Conservation (phyloP, 371 early-diverging fungal species). For the Mucor velutinosus region DNA sequence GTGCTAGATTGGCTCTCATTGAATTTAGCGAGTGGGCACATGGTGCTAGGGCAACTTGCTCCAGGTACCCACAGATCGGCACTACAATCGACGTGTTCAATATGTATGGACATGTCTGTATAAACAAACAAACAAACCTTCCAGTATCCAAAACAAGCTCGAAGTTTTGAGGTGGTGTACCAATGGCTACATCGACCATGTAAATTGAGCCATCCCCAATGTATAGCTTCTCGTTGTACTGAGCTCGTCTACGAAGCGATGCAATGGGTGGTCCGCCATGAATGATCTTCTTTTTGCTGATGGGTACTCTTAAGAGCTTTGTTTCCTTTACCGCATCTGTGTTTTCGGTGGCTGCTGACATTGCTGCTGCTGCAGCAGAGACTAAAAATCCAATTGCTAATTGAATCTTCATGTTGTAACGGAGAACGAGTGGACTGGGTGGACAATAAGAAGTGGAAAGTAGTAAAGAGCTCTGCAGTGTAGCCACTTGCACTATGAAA, state of each 20-base stretch:
- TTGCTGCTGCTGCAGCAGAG: background rate
- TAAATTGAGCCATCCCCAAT: constrained; percentile 31
- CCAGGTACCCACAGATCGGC: constrained; percentile 49
- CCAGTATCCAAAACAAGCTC: constrained; percentile 40
- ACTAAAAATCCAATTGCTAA: background rate
- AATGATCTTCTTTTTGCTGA: constrained; percentile 5
- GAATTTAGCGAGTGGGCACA: constrained; percentile 38
- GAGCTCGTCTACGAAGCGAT: constrained; percentile 2
- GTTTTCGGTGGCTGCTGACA: background rate
- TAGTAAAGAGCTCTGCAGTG: background rate
- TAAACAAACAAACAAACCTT: constrained; percentile 29
- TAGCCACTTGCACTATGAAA: background rate
- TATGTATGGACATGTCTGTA: background rate
- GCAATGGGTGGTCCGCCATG: background rate
- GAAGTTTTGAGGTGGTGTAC: constrained; percentile 43
- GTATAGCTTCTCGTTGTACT: constrained; percentile 12
- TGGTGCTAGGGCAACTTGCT: constrained; percentile 18
- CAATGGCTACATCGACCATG: constrained; percentile 27
- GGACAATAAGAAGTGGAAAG: background rate
- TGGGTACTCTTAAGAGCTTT: constrained; percentile 3
- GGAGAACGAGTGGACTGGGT: background rate
- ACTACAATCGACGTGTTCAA: constrained; percentile 9
- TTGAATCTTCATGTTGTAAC: background rate
- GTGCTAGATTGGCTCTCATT: constrained; percentile 32
- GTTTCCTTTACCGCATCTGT: background rate